Percentiles rank a stretch among this genome's conserved stretches.
These are phyloP conservation scores for Aulographum hederae DNA, from an alignment of 2,329 filamentous ascomycete genomes.

Conservation along the genomic window DNA sequence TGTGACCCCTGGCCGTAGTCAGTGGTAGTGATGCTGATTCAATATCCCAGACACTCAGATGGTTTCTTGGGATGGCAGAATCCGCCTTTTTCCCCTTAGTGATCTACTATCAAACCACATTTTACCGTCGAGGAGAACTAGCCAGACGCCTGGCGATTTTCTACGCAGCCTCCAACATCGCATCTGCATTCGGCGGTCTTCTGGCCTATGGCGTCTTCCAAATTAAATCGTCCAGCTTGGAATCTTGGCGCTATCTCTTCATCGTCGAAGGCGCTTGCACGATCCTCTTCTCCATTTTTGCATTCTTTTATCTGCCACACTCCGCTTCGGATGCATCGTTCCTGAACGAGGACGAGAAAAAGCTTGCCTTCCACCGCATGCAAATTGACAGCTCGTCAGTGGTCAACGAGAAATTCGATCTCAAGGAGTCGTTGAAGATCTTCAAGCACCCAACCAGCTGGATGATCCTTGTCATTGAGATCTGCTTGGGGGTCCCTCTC, in stretches of 20 bases:
- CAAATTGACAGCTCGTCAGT: constrained; percentile 54
- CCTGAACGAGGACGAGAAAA: constrained; percentile 45
- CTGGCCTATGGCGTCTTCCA: constrained; percentile 44
- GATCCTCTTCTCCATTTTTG: constrained; percentile 41
- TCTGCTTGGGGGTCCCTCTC: constrained; percentile 40
- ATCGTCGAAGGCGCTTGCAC: constrained; percentile 41
- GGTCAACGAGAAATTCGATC: constrained; percentile 36
- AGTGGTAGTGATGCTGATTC: too few species aligned
- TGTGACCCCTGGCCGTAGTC: too few species aligned
- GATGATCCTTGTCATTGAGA: constrained; percentile 35
- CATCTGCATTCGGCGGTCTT: constrained; percentile 45
- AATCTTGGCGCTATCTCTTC: constrained; percentile 47
- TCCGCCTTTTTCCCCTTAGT: constrained; percentile 53
- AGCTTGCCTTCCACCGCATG: constrained; percentile 54
- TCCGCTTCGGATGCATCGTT: constrained; percentile 47
- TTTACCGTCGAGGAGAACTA: constrained; percentile 55
- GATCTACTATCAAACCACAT: constrained; percentile 40
- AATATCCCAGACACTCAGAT: too few species aligned
- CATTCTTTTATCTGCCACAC: constrained; percentile 50
- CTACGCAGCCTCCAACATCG: constrained; percentile 60
- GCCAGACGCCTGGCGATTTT: constrained; percentile 54
- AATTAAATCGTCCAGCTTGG: constrained; percentile 33
- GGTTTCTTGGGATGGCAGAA: constrained; percentile 48
- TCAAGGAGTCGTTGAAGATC: constrained; percentile 32
- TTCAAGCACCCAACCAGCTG: constrained; percentile 36